These are phyloP conservation scores for Lyophyllum semitale DNA, from an alignment of 768 basidiomycete genomes.

Conservation along the genomic window DNA sequence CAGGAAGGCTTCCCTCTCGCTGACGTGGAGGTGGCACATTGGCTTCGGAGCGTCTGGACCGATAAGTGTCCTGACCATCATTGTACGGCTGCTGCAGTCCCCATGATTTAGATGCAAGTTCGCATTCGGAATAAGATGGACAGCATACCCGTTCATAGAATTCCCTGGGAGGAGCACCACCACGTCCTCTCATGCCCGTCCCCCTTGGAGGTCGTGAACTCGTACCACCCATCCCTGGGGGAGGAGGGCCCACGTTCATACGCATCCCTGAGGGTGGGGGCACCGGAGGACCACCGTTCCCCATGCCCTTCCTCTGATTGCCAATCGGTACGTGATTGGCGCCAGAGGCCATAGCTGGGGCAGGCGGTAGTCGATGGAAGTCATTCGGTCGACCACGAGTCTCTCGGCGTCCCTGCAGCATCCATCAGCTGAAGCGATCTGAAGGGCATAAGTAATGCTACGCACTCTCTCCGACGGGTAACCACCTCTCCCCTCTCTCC, in stretches of 20 bases:
- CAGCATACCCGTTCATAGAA: constrained; percentile 26
- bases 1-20: constrained; percentile 14
- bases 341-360: constrained; percentile 25
- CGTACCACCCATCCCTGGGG: constrained; percentile 8
- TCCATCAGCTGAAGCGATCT: not conserved
- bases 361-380: constrained; percentile 18
- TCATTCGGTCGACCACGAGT: constrained; percentile 24
- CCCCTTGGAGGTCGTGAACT: constrained; percentile 6
- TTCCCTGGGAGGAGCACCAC: constrained; percentile 23
- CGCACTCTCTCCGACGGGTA: constrained; percentile 10
- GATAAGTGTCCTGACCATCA: constrained; percentile 15
- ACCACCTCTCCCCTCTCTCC: constrained; percentile 13
- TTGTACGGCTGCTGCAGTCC: constrained; percentile 8
- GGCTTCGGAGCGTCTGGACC: constrained; percentile 11
- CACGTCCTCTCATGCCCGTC: constrained; percentile 15
- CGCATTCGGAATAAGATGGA: not conserved
- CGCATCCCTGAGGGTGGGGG: constrained; percentile 3
- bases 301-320: constrained; percentile 20
- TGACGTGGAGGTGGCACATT: constrained; percentile 7
- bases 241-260: constrained; percentile 3
- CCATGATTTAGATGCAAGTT: not conserved
- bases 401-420: constrained; percentile 23
- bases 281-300: constrained; percentile 10
- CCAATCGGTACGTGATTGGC: constrained; percentile 43
- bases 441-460: not conserved